phyloP scores from a whole-genome alignment of 176 grass and related monocot genomes.

The Oropetium thomaeum region DNA sequence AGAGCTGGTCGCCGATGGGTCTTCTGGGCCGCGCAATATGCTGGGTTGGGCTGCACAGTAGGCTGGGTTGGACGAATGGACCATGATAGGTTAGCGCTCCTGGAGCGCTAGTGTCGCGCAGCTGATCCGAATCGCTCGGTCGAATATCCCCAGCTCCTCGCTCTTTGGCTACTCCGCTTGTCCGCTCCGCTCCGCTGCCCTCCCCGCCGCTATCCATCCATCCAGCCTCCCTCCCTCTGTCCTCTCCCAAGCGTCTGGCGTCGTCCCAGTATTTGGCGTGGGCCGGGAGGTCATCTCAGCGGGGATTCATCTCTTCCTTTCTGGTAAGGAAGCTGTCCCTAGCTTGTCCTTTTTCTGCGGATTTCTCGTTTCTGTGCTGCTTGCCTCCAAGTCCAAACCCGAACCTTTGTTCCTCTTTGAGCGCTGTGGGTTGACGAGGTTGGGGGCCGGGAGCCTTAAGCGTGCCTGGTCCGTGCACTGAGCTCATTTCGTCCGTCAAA shows the following conservation, averaged over 20 bases:
- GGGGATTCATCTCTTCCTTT: neutral
- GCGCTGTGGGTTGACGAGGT: neutral
- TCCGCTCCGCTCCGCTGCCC: too few species aligned
- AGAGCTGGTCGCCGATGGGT: too few species aligned
- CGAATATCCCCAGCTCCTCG: too few species aligned
- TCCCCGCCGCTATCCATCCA: neutral
- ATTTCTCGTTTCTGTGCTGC: neutral
- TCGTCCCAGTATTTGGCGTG: neutral
- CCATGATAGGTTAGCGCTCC: neutral
- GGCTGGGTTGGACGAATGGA: too few species aligned
- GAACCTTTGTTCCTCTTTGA: too few species aligned
- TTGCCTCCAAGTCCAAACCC: too few species aligned
- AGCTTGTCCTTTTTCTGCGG: neutral
- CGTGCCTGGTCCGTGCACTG: too few species aligned
- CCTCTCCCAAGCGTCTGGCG: neutral
- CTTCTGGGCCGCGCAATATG: too few species aligned
- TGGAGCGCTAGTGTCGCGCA: neutral
- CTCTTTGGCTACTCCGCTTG: neutral
- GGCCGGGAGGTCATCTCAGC: neutral
- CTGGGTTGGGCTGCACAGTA: too few species aligned
- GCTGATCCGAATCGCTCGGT: slow-evolving; percentile 33
- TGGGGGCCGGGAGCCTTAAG: too few species aligned
- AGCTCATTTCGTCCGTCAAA: too few species aligned
- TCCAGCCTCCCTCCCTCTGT: neutral
- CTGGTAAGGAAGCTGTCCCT: neutral